A percentile compares a stretch with the other conserved stretches of the same genome.
These are phyloP conservation scores for Vitellaria paradoxa DNA, from an alignment of 179 eudicot species.

Conservation along the genomic window DNA sequence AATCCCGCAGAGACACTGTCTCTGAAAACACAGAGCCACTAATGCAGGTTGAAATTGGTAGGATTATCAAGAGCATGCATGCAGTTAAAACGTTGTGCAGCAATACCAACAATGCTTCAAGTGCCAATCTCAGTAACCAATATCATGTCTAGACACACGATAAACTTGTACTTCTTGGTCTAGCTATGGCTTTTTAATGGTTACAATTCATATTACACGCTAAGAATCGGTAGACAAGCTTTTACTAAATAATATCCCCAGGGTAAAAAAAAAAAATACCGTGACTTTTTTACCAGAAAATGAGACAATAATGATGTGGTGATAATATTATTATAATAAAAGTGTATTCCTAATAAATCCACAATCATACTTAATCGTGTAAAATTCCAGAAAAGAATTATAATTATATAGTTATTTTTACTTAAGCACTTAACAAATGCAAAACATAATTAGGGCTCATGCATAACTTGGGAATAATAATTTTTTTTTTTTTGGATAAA, in stretches of 20 bases:
- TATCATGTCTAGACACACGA: background rate
- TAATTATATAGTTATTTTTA: too few species aligned
- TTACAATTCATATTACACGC: background rate
- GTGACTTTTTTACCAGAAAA: too few species aligned
- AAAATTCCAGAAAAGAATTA: too few species aligned
- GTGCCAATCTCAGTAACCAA: background rate
- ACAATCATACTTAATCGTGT: too few species aligned
- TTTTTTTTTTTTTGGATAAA: too few species aligned
- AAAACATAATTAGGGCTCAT: too few species aligned
- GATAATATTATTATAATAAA: background rate
- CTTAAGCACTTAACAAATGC: too few species aligned
- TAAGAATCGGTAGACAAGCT: background rate
- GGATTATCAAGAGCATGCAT: background rate
- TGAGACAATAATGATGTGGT: background rate
- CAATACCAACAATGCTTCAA: background rate
- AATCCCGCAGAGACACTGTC: background rate
- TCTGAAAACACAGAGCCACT: background rate
- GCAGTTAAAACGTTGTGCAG: too few species aligned
- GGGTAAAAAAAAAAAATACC: too few species aligned
- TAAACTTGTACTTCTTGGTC: background rate
- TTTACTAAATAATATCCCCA: background rate
- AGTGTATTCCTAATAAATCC: too few species aligned
- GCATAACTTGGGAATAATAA: too few species aligned
- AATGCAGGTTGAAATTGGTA: slow-evolving; percentile 2
- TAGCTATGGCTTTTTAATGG: background rate